Conservation (phyloP, 1,284 basidiomycete species). For the Athelia sp. region DNA sequence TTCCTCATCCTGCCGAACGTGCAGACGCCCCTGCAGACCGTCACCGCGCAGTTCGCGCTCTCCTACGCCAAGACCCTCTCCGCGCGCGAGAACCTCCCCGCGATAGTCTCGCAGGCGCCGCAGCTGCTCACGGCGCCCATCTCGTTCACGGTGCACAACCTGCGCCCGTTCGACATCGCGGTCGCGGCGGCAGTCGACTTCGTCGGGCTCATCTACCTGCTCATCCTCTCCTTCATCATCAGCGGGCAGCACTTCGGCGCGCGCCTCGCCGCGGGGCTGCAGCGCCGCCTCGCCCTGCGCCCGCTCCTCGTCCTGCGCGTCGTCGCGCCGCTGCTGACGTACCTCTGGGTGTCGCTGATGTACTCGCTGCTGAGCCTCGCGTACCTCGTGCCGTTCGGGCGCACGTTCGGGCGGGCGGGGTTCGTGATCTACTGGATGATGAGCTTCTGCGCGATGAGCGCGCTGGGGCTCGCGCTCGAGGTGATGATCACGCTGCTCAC, state of each 20-base stretch:
- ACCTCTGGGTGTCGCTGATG: conserved; percentile 55
- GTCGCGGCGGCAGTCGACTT: conserved; percentile 67
- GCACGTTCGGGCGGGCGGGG: conserved; percentile 47
- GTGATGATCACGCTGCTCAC: conserved; percentile 54
- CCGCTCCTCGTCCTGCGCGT: conserved; percentile 56
- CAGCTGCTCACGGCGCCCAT: conserved; percentile 50
- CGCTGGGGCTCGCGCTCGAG: conserved; percentile 61
- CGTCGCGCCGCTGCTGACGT: conserved; percentile 47
- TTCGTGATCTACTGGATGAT: conserved; percentile 78
- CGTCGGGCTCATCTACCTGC: conserved; percentile 73
- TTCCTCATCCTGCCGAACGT: not conserved
- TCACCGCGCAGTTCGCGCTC: conserved; percentile 18
- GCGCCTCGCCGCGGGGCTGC: conserved; percentile 37
- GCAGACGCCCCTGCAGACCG: not conserved
- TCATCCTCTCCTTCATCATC: conserved; percentile 53
- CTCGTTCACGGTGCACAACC: conserved; percentile 47
- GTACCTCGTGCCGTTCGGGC: conserved; percentile 56
- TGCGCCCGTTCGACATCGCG: conserved; percentile 64
- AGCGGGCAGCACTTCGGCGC: conserved; percentile 25
- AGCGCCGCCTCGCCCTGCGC: conserved; percentile 42
- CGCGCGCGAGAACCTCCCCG: conserved; percentile 14
- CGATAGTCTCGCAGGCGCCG: conserved; percentile 50
- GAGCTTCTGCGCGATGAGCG: conserved; percentile 58
- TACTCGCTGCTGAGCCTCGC: conserved; percentile 65
- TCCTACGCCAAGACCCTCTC: conserved; percentile 20